phyloP scores from a whole-genome alignment of 2,329 filamentous ascomycete species.

The Zalaria sp. region DNA sequence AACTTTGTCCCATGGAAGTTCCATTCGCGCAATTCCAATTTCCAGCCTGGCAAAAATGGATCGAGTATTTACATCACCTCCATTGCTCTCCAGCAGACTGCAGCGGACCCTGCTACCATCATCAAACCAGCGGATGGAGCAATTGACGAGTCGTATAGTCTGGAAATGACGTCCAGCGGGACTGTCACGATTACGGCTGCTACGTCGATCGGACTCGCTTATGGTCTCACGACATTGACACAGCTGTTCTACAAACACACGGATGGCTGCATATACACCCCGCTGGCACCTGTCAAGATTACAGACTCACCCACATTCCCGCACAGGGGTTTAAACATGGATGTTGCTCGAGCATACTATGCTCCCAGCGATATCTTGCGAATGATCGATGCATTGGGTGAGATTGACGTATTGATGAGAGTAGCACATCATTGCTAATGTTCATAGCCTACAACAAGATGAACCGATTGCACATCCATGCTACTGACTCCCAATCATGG shows the following conservation, averaged over 20 bases:
- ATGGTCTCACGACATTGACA: constrained; percentile 60
- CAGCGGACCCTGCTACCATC: constrained; percentile 36
- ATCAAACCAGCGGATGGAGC: constrained; percentile 48
- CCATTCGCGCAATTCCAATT: constrained; percentile 46
- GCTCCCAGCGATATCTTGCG: constrained; percentile 52
- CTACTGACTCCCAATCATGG: constrained; percentile 76
- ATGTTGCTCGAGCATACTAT: constrained; percentile 62
- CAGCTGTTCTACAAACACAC: constrained; percentile 70
- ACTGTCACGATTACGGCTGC: constrained; percentile 48
- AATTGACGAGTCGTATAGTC: constrained; percentile 63
- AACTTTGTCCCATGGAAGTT: constrained; percentile 71
- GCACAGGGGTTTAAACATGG: constrained; percentile 68
- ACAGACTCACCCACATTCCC: constrained; percentile 59
- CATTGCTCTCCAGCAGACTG: constrained; percentile 50
- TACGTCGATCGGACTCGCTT: constrained; percentile 54
- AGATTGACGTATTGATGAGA: too few relatives aligned
- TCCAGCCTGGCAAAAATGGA: constrained; percentile 42
- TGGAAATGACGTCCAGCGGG: constrained; percentile 46
- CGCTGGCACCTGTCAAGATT: constrained; percentile 55
- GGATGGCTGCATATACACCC: constrained; percentile 47
- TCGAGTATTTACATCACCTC: constrained; percentile 39
- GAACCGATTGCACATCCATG: constrained; percentile 68
- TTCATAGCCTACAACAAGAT: constrained; percentile 57
- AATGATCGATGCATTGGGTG: constrained; percentile 54
- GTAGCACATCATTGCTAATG: constrained; percentile 16